Evolutionary conservation across 2,329 filamentous ascomycete genomes (phyloP).

Genomic region (Diaporthe citriasiana): DNA sequence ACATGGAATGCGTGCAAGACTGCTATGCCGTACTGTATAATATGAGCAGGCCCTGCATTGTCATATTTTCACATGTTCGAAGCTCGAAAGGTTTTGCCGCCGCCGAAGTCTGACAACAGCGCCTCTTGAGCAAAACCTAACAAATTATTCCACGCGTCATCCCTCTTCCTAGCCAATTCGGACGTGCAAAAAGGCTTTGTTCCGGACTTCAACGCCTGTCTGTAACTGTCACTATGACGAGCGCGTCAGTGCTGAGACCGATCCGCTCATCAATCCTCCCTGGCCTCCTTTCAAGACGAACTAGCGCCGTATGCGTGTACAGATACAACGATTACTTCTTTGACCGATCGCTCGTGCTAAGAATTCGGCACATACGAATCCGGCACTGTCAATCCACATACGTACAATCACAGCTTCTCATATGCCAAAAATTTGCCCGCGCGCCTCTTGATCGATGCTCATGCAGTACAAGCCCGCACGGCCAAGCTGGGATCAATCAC

Average conservation of each 20-base stretch:
- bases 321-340: constrained; percentile 18
- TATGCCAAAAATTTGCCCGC: background rate
- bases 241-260: constrained; percentile 10
- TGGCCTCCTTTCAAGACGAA: background rate
- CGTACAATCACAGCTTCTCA: background rate
- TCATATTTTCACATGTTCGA: constrained; percentile 26
- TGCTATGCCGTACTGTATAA: background rate
- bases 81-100: background rate
- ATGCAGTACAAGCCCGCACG: background rate
- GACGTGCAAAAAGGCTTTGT: constrained; percentile 15
- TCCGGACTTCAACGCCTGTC: constrained; percentile 2
- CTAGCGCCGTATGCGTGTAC: constrained; percentile 1
- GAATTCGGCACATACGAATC: constrained; percentile 8
- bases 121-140: constrained; percentile 20
- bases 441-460: background rate
- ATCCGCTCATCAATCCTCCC: constrained; percentile 4
- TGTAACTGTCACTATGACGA: constrained; percentile 19
- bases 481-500: background rate
- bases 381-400: background rate
- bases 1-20: background rate
- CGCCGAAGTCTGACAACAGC: constrained; percentile 5
- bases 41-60: background rate
- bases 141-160: constrained; percentile 8
- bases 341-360: constrained; percentile 16
- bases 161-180: constrained; percentile 18